Conservation (phyloP, 192 early-diverging fungal genomes). For the Globomyces pollinis-pini region DNA sequence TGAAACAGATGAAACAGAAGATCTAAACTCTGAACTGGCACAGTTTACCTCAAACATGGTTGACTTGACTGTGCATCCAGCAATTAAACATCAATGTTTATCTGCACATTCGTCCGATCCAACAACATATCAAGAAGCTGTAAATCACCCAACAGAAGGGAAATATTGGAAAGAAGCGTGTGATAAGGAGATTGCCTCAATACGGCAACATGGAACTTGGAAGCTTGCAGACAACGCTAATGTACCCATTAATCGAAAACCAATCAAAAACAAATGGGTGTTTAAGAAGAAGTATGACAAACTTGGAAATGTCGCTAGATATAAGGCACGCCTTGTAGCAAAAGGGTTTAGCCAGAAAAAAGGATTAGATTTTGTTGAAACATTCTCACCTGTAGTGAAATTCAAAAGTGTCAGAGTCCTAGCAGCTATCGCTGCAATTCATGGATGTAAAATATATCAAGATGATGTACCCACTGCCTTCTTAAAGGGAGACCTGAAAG, state of each 20-base stretch:
- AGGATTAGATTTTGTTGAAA: slow-evolving; percentile 31
- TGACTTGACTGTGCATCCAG: too few relatives aligned
- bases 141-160: neutral
- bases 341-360: slow-evolving; percentile 29
- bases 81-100: too few relatives aligned
- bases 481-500: slow-evolving; percentile 24
- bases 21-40: too few relatives aligned
- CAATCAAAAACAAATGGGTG: slow-evolving; percentile 20
- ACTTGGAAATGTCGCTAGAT: slow-evolving; percentile 13
- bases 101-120: too few relatives aligned
- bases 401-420: slow-evolving; percentile 13
- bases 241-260: too few relatives aligned
- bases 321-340: slow-evolving; percentile 24
- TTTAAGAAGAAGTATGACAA: slow-evolving; percentile 15
- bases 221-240: slow-evolving; percentile 9
- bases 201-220: too few relatives aligned
- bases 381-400: slow-evolving; percentile 32
- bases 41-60: too few relatives aligned
- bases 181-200: neutral
- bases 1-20: too few relatives aligned
- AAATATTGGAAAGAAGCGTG: neutral
- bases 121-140: neutral
- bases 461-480: slow-evolving; percentile 30
- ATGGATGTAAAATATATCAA: slow-evolving; percentile 13
- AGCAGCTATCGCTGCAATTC: slow-evolving; percentile 1